Conservation (phyloP, 2,329 filamentous ascomycete species). For the Microsporum canis region DNA sequence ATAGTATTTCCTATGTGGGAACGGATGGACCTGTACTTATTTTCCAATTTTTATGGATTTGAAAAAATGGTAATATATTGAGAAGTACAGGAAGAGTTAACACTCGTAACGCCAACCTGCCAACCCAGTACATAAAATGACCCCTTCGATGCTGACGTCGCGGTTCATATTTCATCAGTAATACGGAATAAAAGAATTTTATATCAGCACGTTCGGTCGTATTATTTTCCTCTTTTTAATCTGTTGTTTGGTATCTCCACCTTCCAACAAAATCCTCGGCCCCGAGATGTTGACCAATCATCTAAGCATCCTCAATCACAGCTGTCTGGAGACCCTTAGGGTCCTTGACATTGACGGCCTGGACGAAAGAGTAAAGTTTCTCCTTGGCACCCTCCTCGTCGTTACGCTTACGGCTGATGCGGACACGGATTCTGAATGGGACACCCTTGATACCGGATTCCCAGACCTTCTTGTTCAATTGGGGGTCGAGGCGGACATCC, state of each 20-base stretch:
- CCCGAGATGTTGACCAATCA: conserved; percentile 1
- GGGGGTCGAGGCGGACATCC: conserved; percentile 95
- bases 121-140: not conserved
- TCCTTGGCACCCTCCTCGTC: conserved; percentile 99
- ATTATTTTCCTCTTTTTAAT: not conserved
- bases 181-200: not conserved
- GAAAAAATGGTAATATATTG: not conserved
- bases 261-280: not conserved
- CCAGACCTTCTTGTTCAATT: conserved; percentile 99
- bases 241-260: not conserved
- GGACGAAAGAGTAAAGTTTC: conserved; percentile 99
- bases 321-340: conserved; percentile 93
- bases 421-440: conserved; percentile 90
- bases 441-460: conserved; percentile 98
- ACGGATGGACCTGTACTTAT: not conserved
- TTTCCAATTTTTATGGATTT: conserved; percentile 2
- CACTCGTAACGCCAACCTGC: not conserved
- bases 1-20: not conserved
- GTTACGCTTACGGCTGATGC: conserved; percentile 99
- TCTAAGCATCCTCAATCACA: conserved; percentile 60
- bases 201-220: not conserved
- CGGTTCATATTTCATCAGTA: not conserved
- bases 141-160: not conserved
- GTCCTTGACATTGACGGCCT: conserved; percentile 99
- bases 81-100: not conserved